Evolutionary conservation across 1,139 yeast genomes (phyloP), one percentile per base, ranked within the genome.

Genomic region (Saccharomyces uvarum): DNA sequence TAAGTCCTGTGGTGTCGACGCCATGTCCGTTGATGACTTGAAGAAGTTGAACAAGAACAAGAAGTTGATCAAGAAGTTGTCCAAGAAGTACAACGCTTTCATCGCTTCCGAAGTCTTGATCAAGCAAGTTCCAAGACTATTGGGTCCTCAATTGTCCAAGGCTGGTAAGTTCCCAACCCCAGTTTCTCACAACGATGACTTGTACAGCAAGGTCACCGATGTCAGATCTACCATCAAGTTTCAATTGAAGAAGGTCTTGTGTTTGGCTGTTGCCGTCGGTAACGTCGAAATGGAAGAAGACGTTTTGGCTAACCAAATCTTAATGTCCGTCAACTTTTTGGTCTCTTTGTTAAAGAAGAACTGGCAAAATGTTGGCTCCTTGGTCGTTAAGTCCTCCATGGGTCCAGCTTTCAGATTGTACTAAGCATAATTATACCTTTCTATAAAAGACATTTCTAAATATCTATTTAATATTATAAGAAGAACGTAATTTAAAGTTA

Each of bases 121-220:
- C 77, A 93, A 93, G 85, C 99, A 95, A 83, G 96, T 95, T 77
- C 99, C 99, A 80, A 95, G 99, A 86, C 86, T 95, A 76, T 86
- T 95, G 77, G 99, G 99, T 82, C 99, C 99, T 78, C 97, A 95
- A 80, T 91, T 95, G 77, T 95, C 99, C 71, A 95, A 95, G 89
- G 99, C 98, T 77, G 99, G 99, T 88, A 95, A 95, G 91, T 95
- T 95, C 96, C 99, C 99, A 79, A 91, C 99, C 77, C 99, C 99
- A 80, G 98, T 95, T 72, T 93, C 99, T 65, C 99, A 93, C 88
- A 83, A 88, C 78, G 99, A 95, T 77, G 99, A 95, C 79, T 86
- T 95, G 76, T 88, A 88, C 86, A 75, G 83, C 69, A 93, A 93
- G 89, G 95, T 95, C 73, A 85, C 82, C 72, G 99, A 95, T 75